phyloP scores from a whole-genome alignment of 1,284 basidiomycete genomes.

The Marasmius sp. region DNA sequence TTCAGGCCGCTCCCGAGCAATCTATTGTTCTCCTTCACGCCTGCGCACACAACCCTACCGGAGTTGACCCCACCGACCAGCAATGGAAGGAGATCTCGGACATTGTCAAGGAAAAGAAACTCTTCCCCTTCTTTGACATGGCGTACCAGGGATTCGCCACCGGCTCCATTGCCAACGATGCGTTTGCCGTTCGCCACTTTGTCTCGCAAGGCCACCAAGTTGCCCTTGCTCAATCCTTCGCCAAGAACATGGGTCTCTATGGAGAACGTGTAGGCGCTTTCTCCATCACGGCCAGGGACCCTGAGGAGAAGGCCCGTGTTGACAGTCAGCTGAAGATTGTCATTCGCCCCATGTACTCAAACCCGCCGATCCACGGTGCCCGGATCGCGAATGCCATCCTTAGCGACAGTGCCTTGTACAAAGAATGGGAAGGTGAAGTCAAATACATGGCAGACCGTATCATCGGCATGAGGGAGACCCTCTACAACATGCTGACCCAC shows the following conservation, averaged over 20 bases:
- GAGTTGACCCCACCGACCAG: conserved; percentile 90
- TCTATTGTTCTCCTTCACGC: conserved; percentile 88
- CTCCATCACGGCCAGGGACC: conserved; percentile 73
- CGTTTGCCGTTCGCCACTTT: conserved; percentile 94
- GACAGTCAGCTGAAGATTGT: conserved; percentile 96
- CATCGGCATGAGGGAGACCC: conserved; percentile 89
- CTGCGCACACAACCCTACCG: conserved; percentile 98
- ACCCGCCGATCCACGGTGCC: conserved; percentile 96
- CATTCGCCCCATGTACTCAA: conserved; percentile 98
- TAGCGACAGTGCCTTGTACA: conserved; percentile 74
- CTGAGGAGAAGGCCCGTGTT: conserved; percentile 86
- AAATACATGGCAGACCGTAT: conserved; percentile 97
- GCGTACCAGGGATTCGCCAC: conserved; percentile 97
- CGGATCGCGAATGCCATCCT: conserved; percentile 87
- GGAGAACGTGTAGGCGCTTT: conserved; percentile 97
- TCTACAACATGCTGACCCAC: conserved; percentile 80
- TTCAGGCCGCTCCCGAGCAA: conserved; percentile 72
- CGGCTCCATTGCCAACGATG: conserved; percentile 86
- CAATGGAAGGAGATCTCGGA: conserved; percentile 95
- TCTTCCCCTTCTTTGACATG: conserved; percentile 97
- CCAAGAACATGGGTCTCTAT: conserved; percentile 99
- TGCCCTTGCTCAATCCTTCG: conserved; percentile 91
- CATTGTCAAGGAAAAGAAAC: conserved; percentile 82
- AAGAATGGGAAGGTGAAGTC: conserved; percentile 89
- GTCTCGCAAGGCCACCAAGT: conserved; percentile 86